Conservation (phyloP, 2,329 filamentous ascomycete genomes). For the Endocalyx cinctus region DNA sequence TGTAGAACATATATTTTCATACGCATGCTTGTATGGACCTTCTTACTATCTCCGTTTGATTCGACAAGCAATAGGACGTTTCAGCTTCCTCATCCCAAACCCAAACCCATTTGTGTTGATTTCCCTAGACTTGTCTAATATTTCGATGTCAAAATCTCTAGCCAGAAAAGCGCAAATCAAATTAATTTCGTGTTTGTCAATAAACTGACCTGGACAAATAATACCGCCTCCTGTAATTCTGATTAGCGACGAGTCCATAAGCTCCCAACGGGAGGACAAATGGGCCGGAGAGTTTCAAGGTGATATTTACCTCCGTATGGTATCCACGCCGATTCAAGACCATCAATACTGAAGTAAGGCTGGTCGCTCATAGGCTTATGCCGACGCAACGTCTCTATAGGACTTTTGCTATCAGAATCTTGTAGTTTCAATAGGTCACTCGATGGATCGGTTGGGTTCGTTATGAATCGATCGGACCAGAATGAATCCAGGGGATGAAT, state of each 20-base stretch:
- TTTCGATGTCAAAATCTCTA: constrained; percentile 2
- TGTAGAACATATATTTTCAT: background rate
- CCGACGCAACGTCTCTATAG: too few relatives aligned
- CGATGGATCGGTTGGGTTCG: constrained; percentile 4
- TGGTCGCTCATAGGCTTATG: background rate
- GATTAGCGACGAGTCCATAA: background rate
- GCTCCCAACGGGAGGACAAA: background rate
- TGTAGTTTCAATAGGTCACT: constrained; percentile 5
- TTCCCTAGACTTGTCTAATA: background rate
- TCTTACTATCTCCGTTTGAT: background rate
- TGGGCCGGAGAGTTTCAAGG: too few relatives aligned
- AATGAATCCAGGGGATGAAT: constrained; percentile 7
- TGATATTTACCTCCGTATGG: constrained; percentile 9
- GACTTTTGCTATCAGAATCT: background rate
- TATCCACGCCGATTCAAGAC: constrained; percentile 4
- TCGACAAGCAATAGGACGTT: background rate
- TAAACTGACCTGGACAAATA: constrained; percentile 6
- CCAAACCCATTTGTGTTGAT: background rate
- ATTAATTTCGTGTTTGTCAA: constrained; percentile 4
- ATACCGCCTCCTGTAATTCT: constrained; percentile 1
- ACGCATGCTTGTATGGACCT: background rate
- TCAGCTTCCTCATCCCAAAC: background rate
- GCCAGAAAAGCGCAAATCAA: constrained; percentile 1
- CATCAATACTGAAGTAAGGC: constrained; percentile 4
- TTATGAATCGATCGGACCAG: constrained; percentile 12